These are phyloP conservation scores for Epithele typhae DNA, from an alignment of 768 basidiomycete species.

Conservation along the genomic window DNA sequence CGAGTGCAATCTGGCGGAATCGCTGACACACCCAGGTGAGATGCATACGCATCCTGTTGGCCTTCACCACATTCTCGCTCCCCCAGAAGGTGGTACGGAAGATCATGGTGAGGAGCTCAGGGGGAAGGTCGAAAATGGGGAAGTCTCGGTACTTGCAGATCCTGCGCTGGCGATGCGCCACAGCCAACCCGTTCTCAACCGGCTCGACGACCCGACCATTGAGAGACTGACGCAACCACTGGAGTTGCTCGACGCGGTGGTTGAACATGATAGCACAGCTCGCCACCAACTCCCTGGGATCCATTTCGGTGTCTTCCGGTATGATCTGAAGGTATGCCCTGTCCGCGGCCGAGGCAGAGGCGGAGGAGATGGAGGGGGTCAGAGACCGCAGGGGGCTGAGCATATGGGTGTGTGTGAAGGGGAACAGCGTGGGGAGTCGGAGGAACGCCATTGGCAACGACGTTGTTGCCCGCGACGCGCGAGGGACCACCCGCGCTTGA, in stretches of 20 bases:
- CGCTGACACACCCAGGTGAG: conserved; percentile 55
- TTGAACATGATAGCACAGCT: no score
- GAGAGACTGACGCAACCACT: conserved; percentile 5
- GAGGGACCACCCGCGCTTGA: no score
- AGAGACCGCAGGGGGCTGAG: no score
- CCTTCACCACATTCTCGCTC: conserved; percentile 15
- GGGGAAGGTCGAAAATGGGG: conserved; percentile 57
- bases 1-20: conserved; percentile 22
- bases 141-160: conserved; percentile 40
- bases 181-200: conserved; percentile 14
- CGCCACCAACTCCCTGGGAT: no score
- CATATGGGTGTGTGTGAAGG: no score
- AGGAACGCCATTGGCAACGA: no score
- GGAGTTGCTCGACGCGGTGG: conserved; percentile 2
- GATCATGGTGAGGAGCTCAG: conserved; percentile 62
- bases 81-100: conserved; percentile 60
- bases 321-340: no score
- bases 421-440: no score
- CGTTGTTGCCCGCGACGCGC: no score
- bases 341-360: no score
- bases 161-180: conserved; percentile 18
- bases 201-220: conserved; percentile 14
- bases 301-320: no score
- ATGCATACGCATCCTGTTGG: conserved; percentile 37
- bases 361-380: no score